These are phyloP conservation scores for Colletotrichum musicola DNA, from an alignment of 2,329 filamentous ascomycete species.

Conservation along the genomic window DNA sequence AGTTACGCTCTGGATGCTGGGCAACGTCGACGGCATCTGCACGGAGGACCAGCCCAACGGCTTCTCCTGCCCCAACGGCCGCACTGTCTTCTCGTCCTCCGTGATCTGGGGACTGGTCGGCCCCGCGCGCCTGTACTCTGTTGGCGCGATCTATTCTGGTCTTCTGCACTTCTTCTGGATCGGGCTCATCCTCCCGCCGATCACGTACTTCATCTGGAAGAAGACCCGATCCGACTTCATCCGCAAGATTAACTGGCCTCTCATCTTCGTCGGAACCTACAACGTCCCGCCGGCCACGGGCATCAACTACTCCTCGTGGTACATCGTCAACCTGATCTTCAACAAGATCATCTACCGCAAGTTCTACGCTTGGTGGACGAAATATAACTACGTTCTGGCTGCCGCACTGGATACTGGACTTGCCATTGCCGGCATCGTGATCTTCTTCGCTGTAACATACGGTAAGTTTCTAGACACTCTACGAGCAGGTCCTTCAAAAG, in stretches of 20 bases:
- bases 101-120: slow-evolving; percentile 73
- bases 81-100: slow-evolving; percentile 71
- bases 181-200: slow-evolving; percentile 60
- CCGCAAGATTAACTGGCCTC: slow-evolving; percentile 64
- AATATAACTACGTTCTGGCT: slow-evolving; percentile 71
- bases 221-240: slow-evolving; percentile 58
- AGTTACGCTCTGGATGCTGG: slow-evolving; percentile 49
- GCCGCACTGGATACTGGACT: slow-evolving; percentile 70
- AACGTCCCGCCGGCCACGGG: slow-evolving; percentile 68
- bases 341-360: slow-evolving; percentile 64
- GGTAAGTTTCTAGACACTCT: slow-evolving; percentile 52
- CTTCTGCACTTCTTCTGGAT: slow-evolving; percentile 67
- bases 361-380: slow-evolving; percentile 67
- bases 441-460: slow-evolving; percentile 54
- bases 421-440: slow-evolving; percentile 66
- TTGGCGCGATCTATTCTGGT: slow-evolving; percentile 58
- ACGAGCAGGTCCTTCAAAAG: too few species aligned
- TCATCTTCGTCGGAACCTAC: slow-evolving; percentile 64
- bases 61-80: slow-evolving; percentile 69
- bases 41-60: slow-evolving; percentile 59
- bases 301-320: slow-evolving; percentile 67
- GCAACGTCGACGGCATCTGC: slow-evolving; percentile 66
- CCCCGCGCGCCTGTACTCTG: slow-evolving; percentile 49
- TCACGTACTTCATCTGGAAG: slow-evolving; percentile 62
- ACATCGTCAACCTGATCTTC: slow-evolving; percentile 66